Evolutionary conservation across 2,329 filamentous ascomycete genomes (phyloP), one percentile per base, ranked within the genome.

Genomic region (Dactylonectria estremocensis): DNA sequence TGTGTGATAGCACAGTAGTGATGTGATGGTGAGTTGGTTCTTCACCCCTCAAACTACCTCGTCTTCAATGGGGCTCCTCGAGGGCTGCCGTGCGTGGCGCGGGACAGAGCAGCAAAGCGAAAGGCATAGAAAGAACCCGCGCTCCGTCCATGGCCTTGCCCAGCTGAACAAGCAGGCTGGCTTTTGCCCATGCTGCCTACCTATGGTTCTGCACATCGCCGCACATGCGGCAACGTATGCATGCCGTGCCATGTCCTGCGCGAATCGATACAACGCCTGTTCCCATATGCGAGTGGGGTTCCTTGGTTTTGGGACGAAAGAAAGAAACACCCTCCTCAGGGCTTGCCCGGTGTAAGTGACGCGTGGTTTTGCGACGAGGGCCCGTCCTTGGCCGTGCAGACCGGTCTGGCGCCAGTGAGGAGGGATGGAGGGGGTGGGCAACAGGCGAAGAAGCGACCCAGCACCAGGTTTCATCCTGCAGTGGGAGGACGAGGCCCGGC

Each of bases 121-220:
- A 35, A 40, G 35, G 8, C 20, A 20, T 18, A 35, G 33, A 53
- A 16, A 35, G 31, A 28, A 4, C 24, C 24, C 4, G 4, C 24
- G 4, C 24, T 28, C 24, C 24, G 7, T 7, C 16, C 6, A 18
- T 14, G 24, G 53, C 53, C 53, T 43, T 28, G 58, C 14, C 18
- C 20, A 62, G 60, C 60, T 62, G 60, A 62, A 56, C 50, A 62
- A 62, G 53, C 60, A 46, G 37, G 49, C 49, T 61, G 48, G 20
- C 9, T 46, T n/a, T 49, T 20, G 40, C 60, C 55, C 50, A 48
- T 61, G 59, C 43, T 48, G 50, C 40, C 37, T 55, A 33, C n/a
- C n/a, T 49, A 24, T 33, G 49, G 24, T 37, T 61, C 40, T 54
- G 52, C 20, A 55, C 40, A 43, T 40, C 35, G 14, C 35, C 14